These are phyloP conservation scores for Colletotrichum karsti DNA, from an alignment of 2,329 filamentous ascomycete species.

Conservation along the genomic window DNA sequence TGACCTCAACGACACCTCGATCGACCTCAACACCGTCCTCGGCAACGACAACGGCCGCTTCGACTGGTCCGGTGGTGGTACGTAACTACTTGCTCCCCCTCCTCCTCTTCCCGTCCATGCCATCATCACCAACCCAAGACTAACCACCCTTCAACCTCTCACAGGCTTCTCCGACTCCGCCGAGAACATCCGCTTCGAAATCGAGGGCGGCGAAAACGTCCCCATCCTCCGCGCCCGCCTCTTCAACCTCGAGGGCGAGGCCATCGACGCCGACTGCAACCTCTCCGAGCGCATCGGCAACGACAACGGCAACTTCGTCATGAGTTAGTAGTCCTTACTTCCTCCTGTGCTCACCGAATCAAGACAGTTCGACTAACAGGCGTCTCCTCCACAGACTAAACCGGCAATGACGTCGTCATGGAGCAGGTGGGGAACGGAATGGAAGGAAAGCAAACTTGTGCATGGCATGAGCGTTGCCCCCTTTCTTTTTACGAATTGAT, in stretches of 20 bases:
- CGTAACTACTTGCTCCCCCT: background rate
- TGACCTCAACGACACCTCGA: slow-evolving; percentile 51
- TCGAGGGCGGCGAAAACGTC: slow-evolving; percentile 58
- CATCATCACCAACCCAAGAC: background rate
- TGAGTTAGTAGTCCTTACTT: slow-evolving; percentile 27
- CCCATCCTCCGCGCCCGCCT: slow-evolving; percentile 63
- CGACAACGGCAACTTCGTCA: slow-evolving; percentile 54
- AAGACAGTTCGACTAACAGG: background rate
- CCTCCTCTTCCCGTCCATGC: background rate
- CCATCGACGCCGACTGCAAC: slow-evolving; percentile 57
- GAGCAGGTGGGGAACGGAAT: background rate
- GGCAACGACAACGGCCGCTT: slow-evolving; percentile 61
- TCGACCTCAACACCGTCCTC: slow-evolving; percentile 56
- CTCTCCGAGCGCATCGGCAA: slow-evolving; percentile 64
- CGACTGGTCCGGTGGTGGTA: slow-evolving; percentile 50
- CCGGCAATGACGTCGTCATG: background rate
- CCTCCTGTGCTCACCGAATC: too few species aligned
- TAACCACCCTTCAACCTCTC: background rate
- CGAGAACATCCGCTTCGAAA: slow-evolving; percentile 52
- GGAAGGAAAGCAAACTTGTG: background rate
- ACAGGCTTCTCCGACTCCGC: slow-evolving; percentile 55
- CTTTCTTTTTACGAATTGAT: slow-evolving; percentile 2
- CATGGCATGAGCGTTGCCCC: background rate
- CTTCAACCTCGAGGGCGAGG: slow-evolving; percentile 50
- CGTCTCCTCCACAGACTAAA: background rate